phyloP scores from a whole-genome alignment of 345 rosid species.

The Garcia nutans region DNA sequence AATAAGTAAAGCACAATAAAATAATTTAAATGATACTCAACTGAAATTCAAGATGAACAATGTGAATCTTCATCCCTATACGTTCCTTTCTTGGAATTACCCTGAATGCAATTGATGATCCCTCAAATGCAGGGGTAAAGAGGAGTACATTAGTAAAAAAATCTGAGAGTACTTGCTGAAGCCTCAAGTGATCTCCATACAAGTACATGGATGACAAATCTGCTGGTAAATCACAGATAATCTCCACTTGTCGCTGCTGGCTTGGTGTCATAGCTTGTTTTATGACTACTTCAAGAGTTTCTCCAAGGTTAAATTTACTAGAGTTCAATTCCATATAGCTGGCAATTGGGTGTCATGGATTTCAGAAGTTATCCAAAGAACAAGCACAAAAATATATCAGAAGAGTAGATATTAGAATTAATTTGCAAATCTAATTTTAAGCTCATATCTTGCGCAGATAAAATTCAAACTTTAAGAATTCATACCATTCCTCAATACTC shows the following conservation, averaged over 20 bases:
- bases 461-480: not conserved
- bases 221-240: slow-evolving; percentile 47
- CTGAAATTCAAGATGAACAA: slow-evolving; percentile 76
- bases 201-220: slow-evolving; percentile 53
- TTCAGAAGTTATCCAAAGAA: slow-evolving; percentile 6
- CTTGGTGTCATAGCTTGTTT: slow-evolving; percentile 62
- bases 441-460: not conserved
- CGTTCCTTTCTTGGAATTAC: slow-evolving; percentile 47
- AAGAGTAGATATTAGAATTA: not conserved
- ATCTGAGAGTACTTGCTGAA: slow-evolving; percentile 78
- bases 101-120: slow-evolving; percentile 49
- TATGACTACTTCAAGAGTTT: slow-evolving; percentile 53
- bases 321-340: slow-evolving; percentile 58
- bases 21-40: slow-evolving; percentile 21
- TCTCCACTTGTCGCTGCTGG: slow-evolving; percentile 53
- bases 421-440: not conserved
- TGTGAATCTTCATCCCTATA: slow-evolving; percentile 55
- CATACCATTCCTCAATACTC: slow-evolving; percentile 77
- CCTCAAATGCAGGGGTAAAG: slow-evolving; percentile 57
- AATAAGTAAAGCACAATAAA: not conserved
- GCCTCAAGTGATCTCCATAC: slow-evolving; percentile 70
- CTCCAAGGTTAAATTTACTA: slow-evolving; percentile 58
- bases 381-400: not conserved
- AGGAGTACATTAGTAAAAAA: slow-evolving; percentile 52
- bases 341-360: slow-evolving; percentile 24